Conservation (phyloP, 2,329 filamentous ascomycete species). For the Parasarocladium wereldwijsianum region DNA sequence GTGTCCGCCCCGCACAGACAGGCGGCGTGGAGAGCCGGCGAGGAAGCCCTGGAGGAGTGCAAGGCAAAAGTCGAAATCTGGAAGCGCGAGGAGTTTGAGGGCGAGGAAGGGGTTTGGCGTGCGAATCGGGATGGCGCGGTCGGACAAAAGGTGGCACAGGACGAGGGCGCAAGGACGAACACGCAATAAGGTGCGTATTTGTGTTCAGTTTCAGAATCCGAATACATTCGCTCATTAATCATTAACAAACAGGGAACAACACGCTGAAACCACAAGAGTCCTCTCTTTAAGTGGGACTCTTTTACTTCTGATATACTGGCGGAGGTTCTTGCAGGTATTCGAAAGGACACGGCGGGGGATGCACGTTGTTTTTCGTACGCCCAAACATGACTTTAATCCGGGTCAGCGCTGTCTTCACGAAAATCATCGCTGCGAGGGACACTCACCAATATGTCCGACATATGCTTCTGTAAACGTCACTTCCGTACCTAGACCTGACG, state of each 20-base stretch:
- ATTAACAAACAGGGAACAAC: too few species aligned
- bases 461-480: constrained; percentile 23
- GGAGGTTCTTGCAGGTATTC: constrained; percentile 22
- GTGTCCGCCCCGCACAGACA: constrained; percentile 72
- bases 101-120: constrained; percentile 68
- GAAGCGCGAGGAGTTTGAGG: constrained; percentile 82
- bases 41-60: constrained; percentile 76
- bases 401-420: not conserved
- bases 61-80: constrained; percentile 87
- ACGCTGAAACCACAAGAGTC: not conserved
- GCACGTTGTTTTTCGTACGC: constrained; percentile 11
- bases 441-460: constrained; percentile 19
- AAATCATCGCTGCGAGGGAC: not conserved
- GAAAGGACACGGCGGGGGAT: constrained; percentile 22
- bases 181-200: too few species aligned
- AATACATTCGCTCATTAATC: too few species aligned
- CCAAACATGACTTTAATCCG: constrained; percentile 19
- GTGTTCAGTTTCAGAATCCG: too few species aligned
- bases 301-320: constrained; percentile 17
- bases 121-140: constrained; percentile 64
- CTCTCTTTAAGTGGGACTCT: too few species aligned
- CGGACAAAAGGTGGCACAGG: constrained; percentile 31
- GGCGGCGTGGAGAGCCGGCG: constrained; percentile 75
- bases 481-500: constrained; percentile 16
- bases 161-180: too few species aligned